Conservation (phyloP, 2,329 filamentous ascomycete genomes). For the Hymenoscyphus fraxineus region DNA sequence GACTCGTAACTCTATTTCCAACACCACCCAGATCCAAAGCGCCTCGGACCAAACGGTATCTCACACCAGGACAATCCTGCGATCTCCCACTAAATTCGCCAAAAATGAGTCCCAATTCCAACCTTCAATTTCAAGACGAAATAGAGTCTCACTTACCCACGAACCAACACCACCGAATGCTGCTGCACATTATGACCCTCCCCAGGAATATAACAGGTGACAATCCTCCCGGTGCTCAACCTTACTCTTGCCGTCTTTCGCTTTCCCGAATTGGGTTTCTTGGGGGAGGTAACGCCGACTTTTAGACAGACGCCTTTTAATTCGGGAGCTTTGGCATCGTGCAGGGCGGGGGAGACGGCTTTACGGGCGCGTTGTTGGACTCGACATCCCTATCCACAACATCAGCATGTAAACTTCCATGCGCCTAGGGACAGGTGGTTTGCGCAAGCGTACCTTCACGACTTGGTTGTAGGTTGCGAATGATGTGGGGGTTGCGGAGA, state of each 20-base stretch:
- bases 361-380: constrained; percentile 77
- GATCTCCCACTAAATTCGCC: constrained; percentile 55
- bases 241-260: constrained; percentile 91
- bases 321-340: constrained; percentile 63
- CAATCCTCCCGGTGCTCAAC: constrained; percentile 77
- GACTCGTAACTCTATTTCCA: constrained; percentile 72
- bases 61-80: constrained; percentile 98
- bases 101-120: neutral
- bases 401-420: constrained; percentile 7
- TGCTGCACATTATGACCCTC: constrained; percentile 99
- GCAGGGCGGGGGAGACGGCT: constrained; percentile 80
- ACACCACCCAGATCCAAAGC: constrained; percentile 94
- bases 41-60: constrained; percentile 89
- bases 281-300: constrained; percentile 89
- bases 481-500: constrained; percentile 31
- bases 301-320: constrained; percentile 96
- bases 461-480: constrained; percentile 34
- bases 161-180: constrained; percentile 94
- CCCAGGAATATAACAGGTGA: constrained; percentile 93
- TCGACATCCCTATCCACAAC: constrained; percentile 58
- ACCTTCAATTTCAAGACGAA: neutral
- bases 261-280: constrained; percentile 98
- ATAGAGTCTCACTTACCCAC: constrained; percentile 47
- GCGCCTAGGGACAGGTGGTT: neutral
- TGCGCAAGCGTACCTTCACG: constrained; percentile 22